Base-by-base conservation (phyloP, 805 yeast genomes). In the Brettanomyces custersianus region DNA sequence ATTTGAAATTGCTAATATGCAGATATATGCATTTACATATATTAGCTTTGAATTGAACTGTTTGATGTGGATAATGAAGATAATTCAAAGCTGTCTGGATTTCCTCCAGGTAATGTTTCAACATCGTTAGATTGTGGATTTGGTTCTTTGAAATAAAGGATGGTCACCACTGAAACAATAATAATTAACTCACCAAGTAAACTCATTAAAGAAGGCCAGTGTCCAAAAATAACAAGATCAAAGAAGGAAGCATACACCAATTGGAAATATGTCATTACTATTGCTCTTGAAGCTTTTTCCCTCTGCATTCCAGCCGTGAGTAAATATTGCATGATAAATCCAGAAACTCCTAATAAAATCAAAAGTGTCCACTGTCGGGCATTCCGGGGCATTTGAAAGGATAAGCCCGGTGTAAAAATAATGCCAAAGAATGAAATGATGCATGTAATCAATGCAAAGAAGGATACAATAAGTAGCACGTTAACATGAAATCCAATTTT, bases 251-350 rank as follows among this genome's bases (percentile, higher is more conserved):
- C 90, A 59, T 80, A 85, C 2, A 87, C 60, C 66, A 87, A 69
- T 49, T 79, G 84, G 2, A 87, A 68, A 53, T 88, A 88, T 2
- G 72, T 61, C 75, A 85, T 77, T 41, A 82, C 67, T 10, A 88
- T 68, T 0, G 87, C 84, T 38, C 82, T 68, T 4, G 86, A 76
- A 0, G 95, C 94, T 40, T 66, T 69, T 43, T 83, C 95, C 37
- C 84, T 65, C 54, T 85, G 94, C 34, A 87, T 70, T 1, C 95
- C 96, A 8, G 84, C 75, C 0, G 96, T 83, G 33, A 83, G 57
- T 25, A 79, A 60, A 48, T 77, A 78, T 55, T 88, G 96, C 78
- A 80, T 81, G 41, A 77, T 59, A 56, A 87, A 88, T 0, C 96
- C 96, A 36, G 82, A 68, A 2, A 80, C 42, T 3, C 95, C 95